Percentiles rank a stretch among this genome's conserved stretches.
Evolutionary conservation across 148 eudicot species (phyloP).

Genomic region (Heliamphora exappendiculata): DNA sequence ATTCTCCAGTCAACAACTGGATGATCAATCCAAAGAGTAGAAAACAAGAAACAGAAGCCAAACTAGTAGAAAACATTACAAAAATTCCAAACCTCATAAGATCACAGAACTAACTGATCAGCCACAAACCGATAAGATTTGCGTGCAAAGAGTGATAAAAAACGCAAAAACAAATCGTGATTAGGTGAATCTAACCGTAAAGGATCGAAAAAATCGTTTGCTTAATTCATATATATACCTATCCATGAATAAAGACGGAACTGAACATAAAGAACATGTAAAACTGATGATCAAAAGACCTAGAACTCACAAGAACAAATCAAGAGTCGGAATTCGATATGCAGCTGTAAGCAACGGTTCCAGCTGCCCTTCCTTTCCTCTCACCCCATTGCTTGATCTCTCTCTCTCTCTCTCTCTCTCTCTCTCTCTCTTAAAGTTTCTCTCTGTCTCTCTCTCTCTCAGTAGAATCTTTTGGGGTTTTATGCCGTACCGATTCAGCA

Average conservation of each 20-base stretch:
- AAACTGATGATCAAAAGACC: neutral
- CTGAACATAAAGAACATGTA: neutral
- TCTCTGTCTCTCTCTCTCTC: constrained; percentile 1
- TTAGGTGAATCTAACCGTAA: constrained; percentile 1
- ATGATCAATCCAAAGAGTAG: neutral
- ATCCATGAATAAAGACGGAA: neutral
- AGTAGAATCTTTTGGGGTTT: constrained; percentile 20
- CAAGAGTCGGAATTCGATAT: constrained; percentile 6
- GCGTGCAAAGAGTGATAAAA: neutral
- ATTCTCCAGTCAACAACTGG: neutral
- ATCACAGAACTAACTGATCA: neutral
- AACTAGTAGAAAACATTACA: too few species aligned
- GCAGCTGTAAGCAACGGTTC: constrained; percentile 9
- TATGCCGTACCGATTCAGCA: constrained; percentile 15
- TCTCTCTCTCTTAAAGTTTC: constrained; percentile 10
- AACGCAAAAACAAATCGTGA: neutral
- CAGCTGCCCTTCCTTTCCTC: constrained; percentile 19
- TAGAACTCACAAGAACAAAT: constrained; percentile 17
- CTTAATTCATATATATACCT: neutral
- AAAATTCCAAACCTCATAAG: neutral
- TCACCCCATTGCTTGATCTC: constrained; percentile 43
- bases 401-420: constrained; percentile 13
- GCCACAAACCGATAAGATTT: neutral
- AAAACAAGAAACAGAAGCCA: neutral
- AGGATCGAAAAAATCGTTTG: neutral